Evolutionary conservation across 2,329 filamentous ascomycete genomes (phyloP), one percentile per base, ranked within the genome.

Genomic region (Diaporthe sp.): DNA sequence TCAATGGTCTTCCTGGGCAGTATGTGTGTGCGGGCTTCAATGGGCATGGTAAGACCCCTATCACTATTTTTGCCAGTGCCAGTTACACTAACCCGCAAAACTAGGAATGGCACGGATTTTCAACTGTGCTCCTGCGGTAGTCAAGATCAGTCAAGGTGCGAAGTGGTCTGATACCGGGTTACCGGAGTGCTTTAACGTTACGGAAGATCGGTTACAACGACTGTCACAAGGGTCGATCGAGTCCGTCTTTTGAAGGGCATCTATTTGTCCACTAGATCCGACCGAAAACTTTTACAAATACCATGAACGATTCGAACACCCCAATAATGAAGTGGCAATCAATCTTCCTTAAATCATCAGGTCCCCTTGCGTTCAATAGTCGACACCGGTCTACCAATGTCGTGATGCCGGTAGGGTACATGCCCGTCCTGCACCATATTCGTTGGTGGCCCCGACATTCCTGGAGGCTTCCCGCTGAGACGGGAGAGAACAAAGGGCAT

Each of bases 11-110:
- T 10, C 82, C 84, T 13, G 87, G 87, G 5, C 87, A 88, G 72
- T 89, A 83, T 79, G 82, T 88, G 12, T 88, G 86, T 77, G 87
- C 86, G n/a, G 87, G 87, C 0, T 88, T 88, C 75, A 87, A 88
- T 77, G 87, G 86, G 0, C 86, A 88, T 78, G 86, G 86, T 83
- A 77, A 82, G 81, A 78, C n/a, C 7, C 71, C 31, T 22, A 9
- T 39, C 39, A 4, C 2, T 6, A 39, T 31, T 3, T 9, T 25
- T 53, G 4, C 19, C 12, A 28, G 25, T 42, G 15, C 15, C 3
- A 25, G 19, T 51, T 22, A 51, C 12, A 7, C 72, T 75, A 53
- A 77, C 39, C 12, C 42, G 25, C 10, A 4, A 2, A 51, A 13
- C 8, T 37, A 78, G 78, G 79, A 3, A 86, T 86, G 85, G 84